These are phyloP conservation scores for Boletus speciosus DNA, from an alignment of 768 basidiomycete genomes.

Conservation along the genomic window DNA sequence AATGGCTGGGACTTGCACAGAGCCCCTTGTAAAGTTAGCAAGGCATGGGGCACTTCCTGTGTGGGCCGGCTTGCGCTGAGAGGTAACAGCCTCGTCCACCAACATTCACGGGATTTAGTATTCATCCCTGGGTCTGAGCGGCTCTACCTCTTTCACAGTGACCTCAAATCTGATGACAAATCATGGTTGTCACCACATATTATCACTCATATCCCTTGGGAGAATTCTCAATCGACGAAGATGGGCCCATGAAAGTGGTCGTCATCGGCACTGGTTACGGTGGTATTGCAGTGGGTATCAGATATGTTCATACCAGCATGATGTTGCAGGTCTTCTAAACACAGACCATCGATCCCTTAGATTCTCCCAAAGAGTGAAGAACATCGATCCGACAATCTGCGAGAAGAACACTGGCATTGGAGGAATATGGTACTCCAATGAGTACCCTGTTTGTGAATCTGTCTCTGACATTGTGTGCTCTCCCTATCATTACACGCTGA, in stretches of 20 bases:
- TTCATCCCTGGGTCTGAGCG: neutral
- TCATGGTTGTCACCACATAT: neutral
- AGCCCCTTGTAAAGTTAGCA: too few relatives aligned
- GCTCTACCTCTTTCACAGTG: neutral
- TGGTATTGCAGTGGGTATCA: constrained; percentile 56
- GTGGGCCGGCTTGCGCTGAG: too few relatives aligned
- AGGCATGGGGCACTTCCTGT: too few relatives aligned
- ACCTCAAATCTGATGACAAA: too few relatives aligned
- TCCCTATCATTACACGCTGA: too few relatives aligned
- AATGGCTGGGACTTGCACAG: too few relatives aligned
- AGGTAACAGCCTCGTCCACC: neutral
- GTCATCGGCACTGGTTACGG: constrained; percentile 58
- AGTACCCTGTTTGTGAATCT: constrained; percentile 42
- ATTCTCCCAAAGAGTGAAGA: constrained; percentile 50
- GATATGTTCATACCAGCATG: constrained; percentile 29
- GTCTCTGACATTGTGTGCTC: neutral
- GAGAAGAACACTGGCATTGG: constrained; percentile 59
- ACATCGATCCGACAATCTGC: constrained; percentile 54
- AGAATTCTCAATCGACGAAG: constrained; percentile 49
- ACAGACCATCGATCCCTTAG: constrained; percentile 24
- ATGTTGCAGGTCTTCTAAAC: neutral
- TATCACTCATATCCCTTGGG: constrained; percentile 30
- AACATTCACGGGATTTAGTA: neutral
- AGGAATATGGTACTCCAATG: constrained; percentile 59
- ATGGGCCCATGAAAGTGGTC: constrained; percentile 51